Base-by-base conservation (phyloP, 2,329 filamentous ascomycete genomes). In the Myriosclerotinia duriaeana region DNA sequence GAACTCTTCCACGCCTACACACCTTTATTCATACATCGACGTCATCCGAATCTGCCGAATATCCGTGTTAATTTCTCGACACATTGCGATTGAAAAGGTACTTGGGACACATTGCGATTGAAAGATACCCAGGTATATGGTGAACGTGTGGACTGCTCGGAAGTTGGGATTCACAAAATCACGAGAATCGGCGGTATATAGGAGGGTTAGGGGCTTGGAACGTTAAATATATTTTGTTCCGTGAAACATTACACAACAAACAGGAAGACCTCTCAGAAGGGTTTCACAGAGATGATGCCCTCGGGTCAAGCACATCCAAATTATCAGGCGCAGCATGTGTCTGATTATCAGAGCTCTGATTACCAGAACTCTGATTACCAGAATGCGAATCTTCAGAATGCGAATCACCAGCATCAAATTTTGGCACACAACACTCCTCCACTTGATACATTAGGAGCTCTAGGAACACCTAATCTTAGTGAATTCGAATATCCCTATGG, bases 401-500 rank as follows among this genome's bases (percentile, higher is more conserved):
- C 64, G 26, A 50, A 61, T 36, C 46, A 34, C 42, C 9, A 30
- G 5, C 26, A 66, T 46, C 52, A 63, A 40, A 9, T 36, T 7
- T 14, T 48, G 26, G 70, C 71, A 48, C 64, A 65, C 9, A 44
- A 40, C 26, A 38, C 46, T 34, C 70, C 74, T 61, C 72, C 71
- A n/a, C 69, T 72, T 54, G 70, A 74, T 66, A 67, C 60, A 36
- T 66, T 71, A 30, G 71, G 69, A 55, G 68, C 70, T 46, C 66
- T 71, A 30, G 71, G 69, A 55, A 69, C 70, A 46, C 54, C 55
- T 14, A 48, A 83, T 60, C 87, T 86, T 72, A 78, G 78, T 68
- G 81, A 84, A 69, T 86, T 85, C 72, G 77, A 81, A 30, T 86
- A 85, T 71, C 73, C 82, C 3, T 86, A 83, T 71, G 76, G 77